Evolutionary conservation across 2,329 filamentous ascomycete genomes (phyloP).

Genomic region (Phyllosticta ampelicida): DNA sequence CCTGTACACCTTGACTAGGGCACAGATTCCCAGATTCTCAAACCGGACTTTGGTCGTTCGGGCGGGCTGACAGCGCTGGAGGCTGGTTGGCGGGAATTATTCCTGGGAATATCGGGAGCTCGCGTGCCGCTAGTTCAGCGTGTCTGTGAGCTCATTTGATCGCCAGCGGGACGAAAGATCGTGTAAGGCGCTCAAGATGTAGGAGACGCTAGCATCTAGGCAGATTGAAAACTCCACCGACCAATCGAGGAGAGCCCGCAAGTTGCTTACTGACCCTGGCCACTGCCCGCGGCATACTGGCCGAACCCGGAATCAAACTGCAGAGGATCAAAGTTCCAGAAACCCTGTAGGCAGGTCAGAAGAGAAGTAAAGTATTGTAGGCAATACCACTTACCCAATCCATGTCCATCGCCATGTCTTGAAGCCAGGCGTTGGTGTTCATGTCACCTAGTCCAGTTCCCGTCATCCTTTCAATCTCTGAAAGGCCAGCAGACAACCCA

Average conservation of each 20-base stretch:
- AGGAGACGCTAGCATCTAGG: background rate
- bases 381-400: slow-evolving; percentile 24
- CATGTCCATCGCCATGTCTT: slow-evolving; percentile 22
- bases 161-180: background rate
- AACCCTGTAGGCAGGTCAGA: slow-evolving; percentile 2
- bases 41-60: background rate
- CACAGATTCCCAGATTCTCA: too few relatives aligned
- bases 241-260: background rate
- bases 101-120: too few relatives aligned
- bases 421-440: slow-evolving; percentile 19
- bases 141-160: background rate
- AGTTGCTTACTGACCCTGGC: background rate
- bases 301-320: slow-evolving; percentile 9
- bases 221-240: background rate
- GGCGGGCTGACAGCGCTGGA: too few relatives aligned
- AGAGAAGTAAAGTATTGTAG: background rate
- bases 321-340: slow-evolving; percentile 10
- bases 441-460: slow-evolving; percentile 23
- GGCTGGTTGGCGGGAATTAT: background rate
- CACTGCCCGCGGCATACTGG: slow-evolving; percentile 1
- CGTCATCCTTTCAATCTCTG: slow-evolving; percentile 5
- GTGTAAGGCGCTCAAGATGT: too few relatives aligned
- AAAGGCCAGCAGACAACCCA: slow-evolving; percentile 11
- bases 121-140: too few relatives aligned
- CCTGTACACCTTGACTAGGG: too few relatives aligned